Evolutionary conservation across 2,329 filamentous ascomycete genomes (phyloP).

Genomic region (Drechslerella coelobrocha): DNA sequence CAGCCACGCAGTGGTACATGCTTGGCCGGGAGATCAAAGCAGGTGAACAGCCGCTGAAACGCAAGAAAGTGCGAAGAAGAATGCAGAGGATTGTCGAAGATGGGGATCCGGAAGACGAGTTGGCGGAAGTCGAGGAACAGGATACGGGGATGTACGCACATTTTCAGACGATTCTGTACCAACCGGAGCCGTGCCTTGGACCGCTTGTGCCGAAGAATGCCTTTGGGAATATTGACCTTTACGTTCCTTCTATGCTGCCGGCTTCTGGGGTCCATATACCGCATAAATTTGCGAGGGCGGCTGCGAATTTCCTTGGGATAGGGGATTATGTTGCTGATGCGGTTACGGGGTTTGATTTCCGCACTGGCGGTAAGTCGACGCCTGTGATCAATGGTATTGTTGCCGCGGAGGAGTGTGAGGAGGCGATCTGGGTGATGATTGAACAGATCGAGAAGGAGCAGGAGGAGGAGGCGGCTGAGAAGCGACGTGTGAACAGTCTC

Average conservation of each 20-base stretch:
- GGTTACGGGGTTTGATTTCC: conserved; percentile 87
- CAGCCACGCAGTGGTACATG: conserved; percentile 88
- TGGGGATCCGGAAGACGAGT: conserved; percentile 55
- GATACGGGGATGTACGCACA: conserved; percentile 65
- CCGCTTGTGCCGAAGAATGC: conserved; percentile 80
- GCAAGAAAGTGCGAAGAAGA: conserved; percentile 63
- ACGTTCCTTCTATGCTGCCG: conserved; percentile 31
- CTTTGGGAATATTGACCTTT: conserved; percentile 75
- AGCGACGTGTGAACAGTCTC: conserved; percentile 55
- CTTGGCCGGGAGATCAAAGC: conserved; percentile 79
- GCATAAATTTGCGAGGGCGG: conserved; percentile 67
- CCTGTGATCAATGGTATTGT: conserved; percentile 81
- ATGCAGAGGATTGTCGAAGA: conserved; percentile 17
- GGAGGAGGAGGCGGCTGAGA: conserved; percentile 28
- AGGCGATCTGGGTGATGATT: conserved; percentile 60
- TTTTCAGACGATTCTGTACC: conserved; percentile 66
- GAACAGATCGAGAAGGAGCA: conserved; percentile 39
- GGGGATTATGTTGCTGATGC: conserved; percentile 79
- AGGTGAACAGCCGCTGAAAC: conserved; percentile 82
- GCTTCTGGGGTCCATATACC: conserved; percentile 21
- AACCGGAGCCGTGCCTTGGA: conserved; percentile 75
- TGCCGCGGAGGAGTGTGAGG: conserved; percentile 70
- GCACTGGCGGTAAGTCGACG: conserved; percentile 77
- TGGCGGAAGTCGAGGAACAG: conserved; percentile 58
- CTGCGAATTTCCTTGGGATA: conserved; percentile 76